A percentile compares a stretch with the other conserved stretches of the same genome.
These are phyloP conservation scores for Ganoderma resinaceum DNA, from an alignment of 1,284 basidiomycete genomes.

Conservation along the genomic window DNA sequence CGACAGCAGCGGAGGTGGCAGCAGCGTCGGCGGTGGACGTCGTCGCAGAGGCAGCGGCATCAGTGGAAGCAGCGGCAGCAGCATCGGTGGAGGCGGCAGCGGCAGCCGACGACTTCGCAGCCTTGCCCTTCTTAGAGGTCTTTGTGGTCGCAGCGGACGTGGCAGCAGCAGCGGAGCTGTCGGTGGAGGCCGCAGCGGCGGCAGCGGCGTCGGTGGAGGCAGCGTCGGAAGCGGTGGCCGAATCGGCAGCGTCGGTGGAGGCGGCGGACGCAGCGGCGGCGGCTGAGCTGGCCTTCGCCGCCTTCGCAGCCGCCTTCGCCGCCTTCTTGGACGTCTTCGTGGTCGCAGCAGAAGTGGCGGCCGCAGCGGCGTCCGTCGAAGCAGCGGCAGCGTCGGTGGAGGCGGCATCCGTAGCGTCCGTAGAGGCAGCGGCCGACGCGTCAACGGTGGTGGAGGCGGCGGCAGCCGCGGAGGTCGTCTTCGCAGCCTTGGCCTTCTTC, in stretches of 20 bases:
- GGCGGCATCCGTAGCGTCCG: not conserved
- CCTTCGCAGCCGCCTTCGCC: not conserved
- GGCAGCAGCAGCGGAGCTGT: not conserved
- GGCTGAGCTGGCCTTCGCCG: not conserved
- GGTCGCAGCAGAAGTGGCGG: not conserved
- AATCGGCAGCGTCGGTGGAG: not conserved
- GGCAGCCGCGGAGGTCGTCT: not conserved
- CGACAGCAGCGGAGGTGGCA: slow-evolving; percentile 7
- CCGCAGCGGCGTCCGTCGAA: no score
- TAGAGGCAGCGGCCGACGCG: not conserved
- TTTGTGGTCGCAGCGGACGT: not conserved
- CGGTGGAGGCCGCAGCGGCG: not conserved
- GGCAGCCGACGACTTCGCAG: not conserved
- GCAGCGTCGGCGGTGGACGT: slow-evolving; percentile 2
- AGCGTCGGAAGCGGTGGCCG: slow-evolving; percentile 4
- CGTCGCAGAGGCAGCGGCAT: not conserved
- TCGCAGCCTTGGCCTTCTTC: not conserved
- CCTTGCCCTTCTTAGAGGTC: not conserved
- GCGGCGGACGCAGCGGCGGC: slow-evolving; percentile 6
- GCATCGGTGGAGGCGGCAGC: not conserved
- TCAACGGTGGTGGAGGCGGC: slow-evolving; percentile 8
- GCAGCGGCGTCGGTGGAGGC: not conserved
- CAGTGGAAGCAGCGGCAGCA: slow-evolving; percentile 3
- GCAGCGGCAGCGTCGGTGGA: no score
- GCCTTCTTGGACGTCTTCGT: not conserved